Evolutionary conservation across 2,329 filamentous ascomycete genomes (phyloP).

Genomic region (Orbilia brochopaga): DNA sequence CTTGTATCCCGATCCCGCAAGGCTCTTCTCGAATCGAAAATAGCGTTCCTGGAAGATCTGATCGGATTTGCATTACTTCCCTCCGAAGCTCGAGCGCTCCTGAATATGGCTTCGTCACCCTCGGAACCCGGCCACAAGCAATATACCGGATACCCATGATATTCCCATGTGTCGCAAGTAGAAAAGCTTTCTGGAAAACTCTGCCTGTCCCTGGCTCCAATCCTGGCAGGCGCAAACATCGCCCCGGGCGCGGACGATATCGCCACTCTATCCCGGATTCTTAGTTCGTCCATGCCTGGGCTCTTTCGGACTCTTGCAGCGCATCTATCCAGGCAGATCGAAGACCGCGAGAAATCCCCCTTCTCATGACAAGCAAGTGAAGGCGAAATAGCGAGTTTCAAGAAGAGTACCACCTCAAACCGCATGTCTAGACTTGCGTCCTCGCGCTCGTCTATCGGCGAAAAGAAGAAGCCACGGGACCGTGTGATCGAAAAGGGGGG

Average conservation of each 20-base stretch:
- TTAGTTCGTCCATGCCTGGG: not conserved
- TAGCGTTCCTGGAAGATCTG: conserved; percentile 14
- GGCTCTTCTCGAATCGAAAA: conserved; percentile 9
- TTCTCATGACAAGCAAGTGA: not conserved
- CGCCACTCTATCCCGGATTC: not conserved
- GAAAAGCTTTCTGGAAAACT: conserved; percentile 15
- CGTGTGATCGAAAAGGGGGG: not conserved
- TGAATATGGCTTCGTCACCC: not conserved
- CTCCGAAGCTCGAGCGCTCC: not conserved
- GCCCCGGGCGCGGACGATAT: conserved; percentile 1
- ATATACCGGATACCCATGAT: conserved; percentile 8
- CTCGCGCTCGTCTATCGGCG: not conserved
- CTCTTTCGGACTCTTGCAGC: no score
- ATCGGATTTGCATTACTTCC: conserved; percentile 5
- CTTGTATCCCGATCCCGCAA: conserved; percentile 18
- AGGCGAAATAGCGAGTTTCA: not conserved
- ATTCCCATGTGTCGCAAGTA: conserved; percentile 40
- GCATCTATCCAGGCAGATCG: not conserved
- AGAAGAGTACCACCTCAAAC: not conserved
- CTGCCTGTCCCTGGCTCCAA: not conserved
- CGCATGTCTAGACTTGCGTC: not conserved
- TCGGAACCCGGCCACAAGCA: not conserved
- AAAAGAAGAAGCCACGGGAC: not conserved
- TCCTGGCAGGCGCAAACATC: not conserved
- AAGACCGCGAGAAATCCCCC: not conserved